Percentiles rank a stretch among this genome's conserved stretches.
Evolutionary conservation across 2,329 filamentous ascomycete species (phyloP).

Genomic region (Ophiostoma sp.): DNA sequence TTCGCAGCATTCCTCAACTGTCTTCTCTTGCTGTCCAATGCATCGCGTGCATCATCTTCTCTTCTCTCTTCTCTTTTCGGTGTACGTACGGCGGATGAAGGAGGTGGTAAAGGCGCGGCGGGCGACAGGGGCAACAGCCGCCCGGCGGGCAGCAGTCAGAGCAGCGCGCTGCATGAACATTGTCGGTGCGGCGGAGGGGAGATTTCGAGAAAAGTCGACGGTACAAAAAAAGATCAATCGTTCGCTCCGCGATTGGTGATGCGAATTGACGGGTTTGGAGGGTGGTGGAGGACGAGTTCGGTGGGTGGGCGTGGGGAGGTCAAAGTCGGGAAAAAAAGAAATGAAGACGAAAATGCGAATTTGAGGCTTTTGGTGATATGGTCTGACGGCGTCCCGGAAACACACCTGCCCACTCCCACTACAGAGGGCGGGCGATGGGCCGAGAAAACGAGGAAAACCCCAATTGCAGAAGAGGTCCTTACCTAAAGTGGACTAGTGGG

Average conservation of each 20-base stretch:
- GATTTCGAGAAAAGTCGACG: not conserved
- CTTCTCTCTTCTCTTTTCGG: conserved; percentile 17
- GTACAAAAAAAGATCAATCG: not conserved
- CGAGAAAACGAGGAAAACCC: conserved; percentile 26
- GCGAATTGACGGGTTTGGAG: conserved; percentile 26
- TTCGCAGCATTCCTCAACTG: not conserved
- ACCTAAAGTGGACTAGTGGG: conserved; percentile 24
- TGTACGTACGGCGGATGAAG: conserved; percentile 58
- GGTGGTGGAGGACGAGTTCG: conserved; percentile 18
- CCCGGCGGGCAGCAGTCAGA: conserved; percentile 61
- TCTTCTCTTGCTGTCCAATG: not conserved
- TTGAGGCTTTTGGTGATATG: conserved; percentile 32
- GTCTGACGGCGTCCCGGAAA: conserved; percentile 29
- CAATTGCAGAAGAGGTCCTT: conserved; percentile 26
- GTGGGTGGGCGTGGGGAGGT: not conserved
- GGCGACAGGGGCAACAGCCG: conserved; percentile 53
- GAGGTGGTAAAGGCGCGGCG: conserved; percentile 62
- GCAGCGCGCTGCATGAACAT: conserved; percentile 68
- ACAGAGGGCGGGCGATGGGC: conserved; percentile 21
- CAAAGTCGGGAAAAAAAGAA: not conserved
- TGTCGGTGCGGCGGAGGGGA: not conserved
- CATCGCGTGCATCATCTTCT: not conserved
- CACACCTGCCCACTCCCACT: conserved; percentile 6
- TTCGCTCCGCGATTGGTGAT: conserved; percentile 34
- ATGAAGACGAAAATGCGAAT: conserved; percentile 19